phyloP scores from a whole-genome alignment of 352 stramenopile genomes.

The Phytopythium boreale region DNA sequence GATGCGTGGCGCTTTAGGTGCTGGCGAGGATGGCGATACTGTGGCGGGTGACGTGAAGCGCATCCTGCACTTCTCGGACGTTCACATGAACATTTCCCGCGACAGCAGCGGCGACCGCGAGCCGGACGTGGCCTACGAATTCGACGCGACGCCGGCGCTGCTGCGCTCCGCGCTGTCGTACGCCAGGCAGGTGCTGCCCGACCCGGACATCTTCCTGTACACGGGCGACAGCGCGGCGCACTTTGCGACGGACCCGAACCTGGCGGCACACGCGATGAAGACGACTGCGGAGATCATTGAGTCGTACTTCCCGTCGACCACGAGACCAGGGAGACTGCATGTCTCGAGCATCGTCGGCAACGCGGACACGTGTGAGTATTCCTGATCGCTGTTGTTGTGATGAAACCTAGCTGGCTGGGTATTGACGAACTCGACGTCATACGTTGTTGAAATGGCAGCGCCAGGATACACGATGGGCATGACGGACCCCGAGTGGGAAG shows the following conservation, averaged over 20 bases:
- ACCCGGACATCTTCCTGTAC: slow-evolving; percentile 64
- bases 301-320: slow-evolving; percentile 1
- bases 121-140: slow-evolving; percentile 23
- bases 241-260: neutral
- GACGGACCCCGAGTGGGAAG: slow-evolving; percentile 45
- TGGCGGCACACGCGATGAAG: neutral
- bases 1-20: neutral
- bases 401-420: neutral
- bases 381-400: neutral
- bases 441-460: slow-evolving; percentile 20
- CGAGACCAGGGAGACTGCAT: neutral
- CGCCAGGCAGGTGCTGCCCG: slow-evolving; percentile 34
- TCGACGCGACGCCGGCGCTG: slow-evolving; percentile 28
- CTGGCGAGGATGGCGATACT: neutral
- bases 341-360: slow-evolving; percentile 9
- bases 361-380: slow-evolving; percentile 6
- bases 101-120: slow-evolving; percentile 13
- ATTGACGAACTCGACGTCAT: neutral
- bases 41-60: slow-evolving; percentile 1
- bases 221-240: slow-evolving; percentile 64
- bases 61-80: slow-evolving; percentile 71
- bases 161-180: slow-evolving; percentile 44
- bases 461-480: slow-evolving; percentile 77
- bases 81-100: slow-evolving; percentile 54
- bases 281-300: slow-evolving; percentile 3